These are phyloP conservation scores for Pilaira anomala DNA, from an alignment of 192 early-diverging fungal species.

Conservation along the genomic window DNA sequence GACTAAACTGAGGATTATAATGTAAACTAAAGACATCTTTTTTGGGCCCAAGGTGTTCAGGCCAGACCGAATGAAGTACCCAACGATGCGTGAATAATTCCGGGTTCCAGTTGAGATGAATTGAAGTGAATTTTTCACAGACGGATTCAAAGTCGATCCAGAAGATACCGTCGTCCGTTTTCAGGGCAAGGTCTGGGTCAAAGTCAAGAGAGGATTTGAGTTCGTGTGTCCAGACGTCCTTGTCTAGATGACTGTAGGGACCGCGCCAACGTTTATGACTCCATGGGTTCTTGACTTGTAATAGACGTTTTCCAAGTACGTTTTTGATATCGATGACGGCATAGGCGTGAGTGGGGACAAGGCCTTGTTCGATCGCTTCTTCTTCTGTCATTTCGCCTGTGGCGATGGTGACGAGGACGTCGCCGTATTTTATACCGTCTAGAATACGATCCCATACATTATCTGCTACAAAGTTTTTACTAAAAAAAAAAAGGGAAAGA, in stretches of 20 bases:
- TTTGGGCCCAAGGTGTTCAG: slow-evolving; percentile 16
- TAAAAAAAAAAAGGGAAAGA: slow-evolving; percentile 8
- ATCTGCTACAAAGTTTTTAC: slow-evolving; percentile 54
- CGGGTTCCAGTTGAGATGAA: slow-evolving; percentile 92
- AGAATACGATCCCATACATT: slow-evolving; percentile 74
- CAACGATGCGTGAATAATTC: slow-evolving; percentile 63
- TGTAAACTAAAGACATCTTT: slow-evolving; percentile 34
- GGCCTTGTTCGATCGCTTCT: slow-evolving; percentile 60
- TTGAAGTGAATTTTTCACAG: slow-evolving; percentile 74
- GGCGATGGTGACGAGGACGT: slow-evolving; percentile 77
- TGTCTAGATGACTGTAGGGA: slow-evolving; percentile 63
- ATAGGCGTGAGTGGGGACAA: slow-evolving; percentile 90
- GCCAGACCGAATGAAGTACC: slow-evolving; percentile 64
- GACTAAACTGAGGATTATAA: slow-evolving; percentile 77
- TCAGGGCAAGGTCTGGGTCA: slow-evolving; percentile 60
- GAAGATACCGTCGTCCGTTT: slow-evolving; percentile 81
- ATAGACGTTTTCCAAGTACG: slow-evolving; percentile 57
- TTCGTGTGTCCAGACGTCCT: slow-evolving; percentile 64
- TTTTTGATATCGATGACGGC: slow-evolving; percentile 72
- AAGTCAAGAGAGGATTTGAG: slow-evolving; percentile 66
- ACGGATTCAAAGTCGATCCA: slow-evolving; percentile 90
- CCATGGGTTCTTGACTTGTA: slow-evolving; percentile 94
- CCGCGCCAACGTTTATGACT: slow-evolving; percentile 86
- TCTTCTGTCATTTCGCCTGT: slow-evolving; percentile 75
- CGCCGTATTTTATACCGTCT: slow-evolving; percentile 63